Base-by-base conservation (phyloP, 2,329 filamentous ascomycete species). In the Cryphonectria parasitica region DNA sequence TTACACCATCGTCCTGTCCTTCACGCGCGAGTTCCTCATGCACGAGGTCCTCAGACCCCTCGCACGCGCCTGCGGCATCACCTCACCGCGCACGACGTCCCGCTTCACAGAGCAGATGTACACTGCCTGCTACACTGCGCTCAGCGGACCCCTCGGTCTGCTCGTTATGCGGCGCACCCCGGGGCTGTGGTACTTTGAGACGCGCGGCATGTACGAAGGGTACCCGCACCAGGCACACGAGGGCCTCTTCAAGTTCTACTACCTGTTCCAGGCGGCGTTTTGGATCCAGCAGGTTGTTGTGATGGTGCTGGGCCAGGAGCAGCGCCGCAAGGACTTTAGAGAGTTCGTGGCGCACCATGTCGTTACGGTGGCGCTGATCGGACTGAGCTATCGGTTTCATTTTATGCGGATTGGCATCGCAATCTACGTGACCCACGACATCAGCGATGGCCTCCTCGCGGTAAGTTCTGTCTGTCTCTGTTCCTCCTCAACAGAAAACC, bases 61-160 rank as follows among this genome's bases (percentile, higher is more conserved):
- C 73, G 93, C 94, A 6, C 85, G 89, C 58, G 85, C 84, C 74
- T 89, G 85, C 68, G 92, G 93, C 22, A 89, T 98, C 77, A 86
- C 83, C 72, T 89, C 88, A 73, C 88, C 90, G 69, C 89, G 87
- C 74, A 98, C 97, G 83, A 94, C 96, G 77, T 88, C 91, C 19
- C 91, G 95, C 43, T 98, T 97, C 86, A 96, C 97, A 93, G 95
- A 98, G 81, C 95, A 98, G 82, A 89, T 92, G 77, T 98, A 98
- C 82, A 97, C 95, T 1, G 95, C 94, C 34, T 84, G 97, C 68
- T 98, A 98, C 86, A 97, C 97, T 80, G 89, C 82, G 60, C 79
- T 96, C 70, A 90, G 97, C 70, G 94, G 94, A 1, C 94, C 94
- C 1, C 91, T 90, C 68, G 95, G 95, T 67, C 81, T 98, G 77